Evolutionary conservation across 1,284 basidiomycete genomes (phyloP).

Genomic region (Malassezia slooffiae): DNA sequence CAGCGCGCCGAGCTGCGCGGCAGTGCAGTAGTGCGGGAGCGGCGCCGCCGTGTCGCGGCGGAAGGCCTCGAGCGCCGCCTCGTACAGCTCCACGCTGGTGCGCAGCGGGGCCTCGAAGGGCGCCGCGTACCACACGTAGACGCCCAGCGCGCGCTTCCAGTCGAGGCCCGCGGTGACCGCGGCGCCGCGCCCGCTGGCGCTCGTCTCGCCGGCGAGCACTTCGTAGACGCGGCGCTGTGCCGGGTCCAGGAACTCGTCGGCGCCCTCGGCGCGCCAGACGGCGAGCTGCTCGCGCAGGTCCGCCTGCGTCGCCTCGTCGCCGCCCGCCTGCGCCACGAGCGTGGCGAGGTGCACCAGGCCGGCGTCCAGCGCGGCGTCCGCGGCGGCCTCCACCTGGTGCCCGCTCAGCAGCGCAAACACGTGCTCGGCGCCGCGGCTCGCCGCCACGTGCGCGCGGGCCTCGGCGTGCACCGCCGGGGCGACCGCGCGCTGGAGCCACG

Average conservation of each 20-base stretch:
- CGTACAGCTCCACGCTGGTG: slow-evolving; percentile 62
- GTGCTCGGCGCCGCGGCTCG: slow-evolving; percentile 25
- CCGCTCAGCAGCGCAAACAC: slow-evolving; percentile 73
- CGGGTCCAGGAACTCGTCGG: slow-evolving; percentile 61
- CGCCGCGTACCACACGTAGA: slow-evolving; percentile 80
- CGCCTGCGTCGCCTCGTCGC: slow-evolving; percentile 63
- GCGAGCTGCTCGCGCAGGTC: slow-evolving; percentile 69
- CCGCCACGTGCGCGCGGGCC: slow-evolving; percentile 37
- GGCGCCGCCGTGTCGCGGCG: slow-evolving; percentile 33
- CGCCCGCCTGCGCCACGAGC: slow-evolving; percentile 77
- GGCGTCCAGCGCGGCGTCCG: slow-evolving; percentile 62
- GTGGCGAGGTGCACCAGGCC: slow-evolving; percentile 78
- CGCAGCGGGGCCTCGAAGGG: slow-evolving; percentile 62
- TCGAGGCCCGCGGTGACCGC: slow-evolving; percentile 67
- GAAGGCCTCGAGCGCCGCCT: slow-evolving; percentile 28
- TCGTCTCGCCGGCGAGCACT: slow-evolving; percentile 68
- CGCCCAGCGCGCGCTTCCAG: slow-evolving; percentile 87
- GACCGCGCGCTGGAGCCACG: slow-evolving; percentile 73
- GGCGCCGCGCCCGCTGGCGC: slow-evolving; percentile 54
- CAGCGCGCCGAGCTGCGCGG: slow-evolving; percentile 30
- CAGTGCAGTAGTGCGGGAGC: slow-evolving; percentile 39
- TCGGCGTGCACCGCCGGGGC: slow-evolving; percentile 60
- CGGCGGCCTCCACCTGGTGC: slow-evolving; percentile 74
- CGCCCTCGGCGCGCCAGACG: slow-evolving; percentile 69
- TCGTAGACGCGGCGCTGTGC: slow-evolving; percentile 72